A percentile compares a stretch with the other conserved stretches of the same genome.
These are phyloP conservation scores for Globisporangium alternatum DNA, from an alignment of 352 stramenopile species.

Conservation along the genomic window DNA sequence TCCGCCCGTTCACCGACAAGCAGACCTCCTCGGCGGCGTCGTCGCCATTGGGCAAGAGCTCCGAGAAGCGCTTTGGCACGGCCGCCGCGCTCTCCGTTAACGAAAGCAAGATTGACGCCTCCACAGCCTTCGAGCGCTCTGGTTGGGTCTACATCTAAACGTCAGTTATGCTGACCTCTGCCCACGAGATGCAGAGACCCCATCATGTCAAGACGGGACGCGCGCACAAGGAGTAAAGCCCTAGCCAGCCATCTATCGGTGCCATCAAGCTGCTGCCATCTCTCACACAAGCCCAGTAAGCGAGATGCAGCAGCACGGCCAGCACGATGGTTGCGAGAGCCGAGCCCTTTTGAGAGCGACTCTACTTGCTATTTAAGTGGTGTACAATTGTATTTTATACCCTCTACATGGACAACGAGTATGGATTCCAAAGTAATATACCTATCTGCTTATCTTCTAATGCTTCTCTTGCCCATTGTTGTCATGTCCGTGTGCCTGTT, in stretches of 20 bases:
- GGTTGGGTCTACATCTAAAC: slow-evolving; percentile 74
- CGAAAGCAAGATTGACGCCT: slow-evolving; percentile 45
- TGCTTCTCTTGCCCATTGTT: not conserved
- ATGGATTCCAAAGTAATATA: slow-evolving; percentile 12
- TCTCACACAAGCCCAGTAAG: not conserved
- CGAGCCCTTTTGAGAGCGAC: not conserved
- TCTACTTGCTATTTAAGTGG: slow-evolving; percentile 13
- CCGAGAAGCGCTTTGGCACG: slow-evolving; percentile 39
- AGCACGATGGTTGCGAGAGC: not conserved
- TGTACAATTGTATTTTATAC: slow-evolving; percentile 14
- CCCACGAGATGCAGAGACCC: too few relatives aligned
- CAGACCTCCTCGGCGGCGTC: slow-evolving; percentile 15
- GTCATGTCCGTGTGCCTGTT: not conserved
- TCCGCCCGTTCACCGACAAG: slow-evolving; percentile 29
- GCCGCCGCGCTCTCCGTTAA: slow-evolving; percentile 28
- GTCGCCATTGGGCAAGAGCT: slow-evolving; percentile 8
- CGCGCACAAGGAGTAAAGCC: not conserved
- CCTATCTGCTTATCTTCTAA: not conserved
- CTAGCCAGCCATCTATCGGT: not conserved
- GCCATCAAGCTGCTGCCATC: too few relatives aligned
- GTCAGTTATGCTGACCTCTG: not conserved
- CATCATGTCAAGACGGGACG: not conserved
- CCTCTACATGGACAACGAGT: slow-evolving; percentile 1
- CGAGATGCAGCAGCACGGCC: not conserved
- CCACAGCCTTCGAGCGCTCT: slow-evolving; percentile 74